Evolutionary conservation across 2,329 filamentous ascomycete species (phyloP).

Genomic region (Fusarium udum): DNA sequence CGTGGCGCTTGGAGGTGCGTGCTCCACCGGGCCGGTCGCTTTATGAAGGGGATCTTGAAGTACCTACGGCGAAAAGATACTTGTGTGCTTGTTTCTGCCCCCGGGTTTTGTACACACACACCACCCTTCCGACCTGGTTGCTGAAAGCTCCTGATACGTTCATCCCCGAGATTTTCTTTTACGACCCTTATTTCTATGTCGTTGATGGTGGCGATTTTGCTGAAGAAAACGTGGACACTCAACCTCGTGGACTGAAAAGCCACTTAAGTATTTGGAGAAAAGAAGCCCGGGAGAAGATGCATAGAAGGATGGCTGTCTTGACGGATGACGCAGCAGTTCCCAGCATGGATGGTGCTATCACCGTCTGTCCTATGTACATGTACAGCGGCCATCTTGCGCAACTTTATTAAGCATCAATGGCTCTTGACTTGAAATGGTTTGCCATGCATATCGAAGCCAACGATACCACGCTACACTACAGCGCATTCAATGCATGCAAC

Average conservation of each 20-base stretch:
- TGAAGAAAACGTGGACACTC: slow-evolving; percentile 18
- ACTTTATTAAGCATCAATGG: background rate
- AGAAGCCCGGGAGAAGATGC: slow-evolving; percentile 24
- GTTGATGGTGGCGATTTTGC: slow-evolving; percentile 25
- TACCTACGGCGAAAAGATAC: slow-evolving; percentile 48
- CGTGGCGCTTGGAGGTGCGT: slow-evolving; percentile 22
- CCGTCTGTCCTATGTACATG: background rate
- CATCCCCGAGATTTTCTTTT: slow-evolving; percentile 1
- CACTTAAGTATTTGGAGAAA: slow-evolving; percentile 10
- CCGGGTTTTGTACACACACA: slow-evolving; percentile 43
- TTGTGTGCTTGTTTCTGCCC: slow-evolving; percentile 31
- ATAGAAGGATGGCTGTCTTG: slow-evolving; percentile 23
- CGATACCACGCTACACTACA: background rate
- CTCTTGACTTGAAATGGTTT: slow-evolving; percentile 7
- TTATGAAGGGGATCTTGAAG: slow-evolving; percentile 26
- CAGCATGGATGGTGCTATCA: background rate
- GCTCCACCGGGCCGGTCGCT: slow-evolving; percentile 42
- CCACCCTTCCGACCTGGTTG: slow-evolving; percentile 22
- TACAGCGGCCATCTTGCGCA: background rate
- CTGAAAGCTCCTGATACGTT: background rate
- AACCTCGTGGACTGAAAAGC: slow-evolving; percentile 12
- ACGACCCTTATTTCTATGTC: slow-evolving; percentile 9
- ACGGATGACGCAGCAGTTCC: slow-evolving; percentile 30
- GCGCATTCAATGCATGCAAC: slow-evolving; percentile 13
- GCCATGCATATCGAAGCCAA: slow-evolving; percentile 1